These are phyloP conservation scores for Neurospora sp. DNA, from an alignment of 495 filamentous ascomycete species.

Conservation along the genomic window DNA sequence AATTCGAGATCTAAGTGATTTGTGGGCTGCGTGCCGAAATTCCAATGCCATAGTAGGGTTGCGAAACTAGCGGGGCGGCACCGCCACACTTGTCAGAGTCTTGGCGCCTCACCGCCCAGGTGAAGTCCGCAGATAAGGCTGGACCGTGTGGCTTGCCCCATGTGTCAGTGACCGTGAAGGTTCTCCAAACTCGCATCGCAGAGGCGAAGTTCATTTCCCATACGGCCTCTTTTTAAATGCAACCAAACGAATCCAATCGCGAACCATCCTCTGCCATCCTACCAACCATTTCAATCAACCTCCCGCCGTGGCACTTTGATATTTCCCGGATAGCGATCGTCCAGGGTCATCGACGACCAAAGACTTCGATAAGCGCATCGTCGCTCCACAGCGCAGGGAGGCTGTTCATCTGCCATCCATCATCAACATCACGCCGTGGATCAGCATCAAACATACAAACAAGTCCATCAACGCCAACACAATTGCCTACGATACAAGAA, in stretches of 20 bases:
- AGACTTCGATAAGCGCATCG: neutral
- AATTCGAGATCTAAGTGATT: constrained; percentile 26
- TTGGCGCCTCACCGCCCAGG: neutral
- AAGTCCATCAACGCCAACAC: neutral
- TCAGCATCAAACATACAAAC: neutral
- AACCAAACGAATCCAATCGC: neutral
- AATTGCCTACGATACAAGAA: neutral
- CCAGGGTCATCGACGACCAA: neutral
- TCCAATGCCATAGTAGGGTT: constrained; percentile 23
- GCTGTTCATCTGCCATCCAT: neutral
- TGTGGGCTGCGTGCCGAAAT: constrained; percentile 27
- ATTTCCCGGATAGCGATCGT: neutral
- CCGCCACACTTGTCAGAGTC: constrained; percentile 9
- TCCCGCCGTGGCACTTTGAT: neutral
- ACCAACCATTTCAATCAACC: neutral
- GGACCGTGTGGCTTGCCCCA: neutral
- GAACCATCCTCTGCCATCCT: neutral
- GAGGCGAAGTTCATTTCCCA: neutral
- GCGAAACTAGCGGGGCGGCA: constrained; percentile 20
- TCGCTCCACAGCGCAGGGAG: neutral
- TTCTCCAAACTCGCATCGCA: neutral
- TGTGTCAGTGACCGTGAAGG: neutral
- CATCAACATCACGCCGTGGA: neutral
- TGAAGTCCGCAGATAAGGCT: neutral
- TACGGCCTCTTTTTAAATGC: neutral